Evolutionary conservation across 2,329 filamentous ascomycete species (phyloP), one percentile per base, ranked within the genome.

Genomic region (Ascochyta pisi): DNA sequence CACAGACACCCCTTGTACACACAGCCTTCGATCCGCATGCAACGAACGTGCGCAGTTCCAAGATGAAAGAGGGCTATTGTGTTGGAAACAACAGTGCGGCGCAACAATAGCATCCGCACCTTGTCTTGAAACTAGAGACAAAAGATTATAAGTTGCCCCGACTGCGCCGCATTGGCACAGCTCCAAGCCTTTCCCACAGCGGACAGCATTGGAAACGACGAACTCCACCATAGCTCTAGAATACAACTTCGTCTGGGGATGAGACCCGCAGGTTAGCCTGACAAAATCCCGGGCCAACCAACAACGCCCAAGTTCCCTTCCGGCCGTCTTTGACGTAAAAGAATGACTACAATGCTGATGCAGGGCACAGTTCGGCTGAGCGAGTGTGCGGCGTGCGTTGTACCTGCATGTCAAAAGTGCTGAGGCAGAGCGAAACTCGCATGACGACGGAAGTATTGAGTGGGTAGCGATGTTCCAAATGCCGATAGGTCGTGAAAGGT

Each of bases 361-460:
- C 24, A 27, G 43, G 29, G 39, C 26, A 39, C 4, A 29, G 16
- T 27, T 26, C 12, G 7, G 39, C 24, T 27, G 41, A 29, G 27
- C 46, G 37, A 24, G 19, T 50, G 37, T n/a, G 42, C 24, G 38
- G 19, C 31, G n/a, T n/a, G 26, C 40, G 26, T 22, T 23, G 40
- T 43, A 43, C 40, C 16, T 56, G 53, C 46, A 47, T 47, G 41
- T 46, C 38, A 26, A 40, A 6, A n/a, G 22, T 19, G 12, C 31
- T 29, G 38, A 33, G 22, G 47, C 33, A 47, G 42, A 51, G 48
- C 38, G 12, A 24, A 33, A 7, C 33, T 43, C 29, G 47, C 42
- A 51, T 43, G 33, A 34, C 29, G 42, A 51, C 27, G 41, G 31
- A 15, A 45, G 15, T 13, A 5, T 12, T 26, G 13, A 16, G 37